Percentiles rank a stretch among this genome's conserved stretches.
phyloP scores from a whole-genome alignment of 768 basidiomycete genomes.

The Dentipellis sp. region DNA sequence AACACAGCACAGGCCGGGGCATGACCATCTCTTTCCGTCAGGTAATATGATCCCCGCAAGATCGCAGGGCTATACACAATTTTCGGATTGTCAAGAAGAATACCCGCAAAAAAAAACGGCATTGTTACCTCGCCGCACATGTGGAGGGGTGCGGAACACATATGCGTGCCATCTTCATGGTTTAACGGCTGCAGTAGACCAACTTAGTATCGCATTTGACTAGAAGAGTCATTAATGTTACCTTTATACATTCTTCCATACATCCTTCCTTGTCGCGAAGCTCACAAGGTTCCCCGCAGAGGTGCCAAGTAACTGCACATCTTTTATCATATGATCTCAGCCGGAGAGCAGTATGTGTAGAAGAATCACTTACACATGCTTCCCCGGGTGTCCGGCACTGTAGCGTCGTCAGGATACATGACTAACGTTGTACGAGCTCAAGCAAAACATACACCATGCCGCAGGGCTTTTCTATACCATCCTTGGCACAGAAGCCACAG shows the following conservation, averaged over 20 bases:
- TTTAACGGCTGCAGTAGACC: constrained; percentile 29
- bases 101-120: neutral
- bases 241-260: constrained; percentile 42
- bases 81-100: neutral
- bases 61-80: constrained; percentile 6
- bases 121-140: constrained; percentile 42
- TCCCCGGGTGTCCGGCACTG: constrained; percentile 50
- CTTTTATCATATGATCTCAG: constrained; percentile 21
- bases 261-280: constrained; percentile 42
- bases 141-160: constrained; percentile 46
- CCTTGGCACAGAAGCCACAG: constrained; percentile 35
- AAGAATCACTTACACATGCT: constrained; percentile 35
- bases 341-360: neutral
- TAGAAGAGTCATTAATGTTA: constrained; percentile 10
- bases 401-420: neutral
- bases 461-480: constrained; percentile 25
- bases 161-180: constrained; percentile 40
- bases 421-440: neutral
- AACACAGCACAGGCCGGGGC: constrained; percentile 4
- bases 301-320: constrained; percentile 38
- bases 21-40: constrained; percentile 5
- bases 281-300: constrained; percentile 45
- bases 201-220: neutral
- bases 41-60: constrained; percentile 2
- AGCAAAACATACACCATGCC: constrained; percentile 33